phyloP scores from a whole-genome alignment of 176 grass and related monocot genomes.

The Juncus effusus region DNA sequence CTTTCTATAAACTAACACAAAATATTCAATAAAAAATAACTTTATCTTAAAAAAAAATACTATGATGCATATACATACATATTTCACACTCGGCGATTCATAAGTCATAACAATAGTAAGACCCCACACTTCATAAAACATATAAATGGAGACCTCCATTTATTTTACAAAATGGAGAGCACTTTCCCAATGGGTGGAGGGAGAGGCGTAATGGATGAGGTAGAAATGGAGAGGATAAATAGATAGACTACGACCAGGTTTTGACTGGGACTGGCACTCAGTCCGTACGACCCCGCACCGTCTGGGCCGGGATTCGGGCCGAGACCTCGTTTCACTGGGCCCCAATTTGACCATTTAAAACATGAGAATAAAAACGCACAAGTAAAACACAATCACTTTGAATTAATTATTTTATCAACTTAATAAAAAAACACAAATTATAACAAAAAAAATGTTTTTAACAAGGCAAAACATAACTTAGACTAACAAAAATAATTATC shows the following conservation, averaged over 20 bases:
- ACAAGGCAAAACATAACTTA: too few species aligned
- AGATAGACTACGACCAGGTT: conserved; percentile 6
- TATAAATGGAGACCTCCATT: background rate
- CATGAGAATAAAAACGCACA: background rate
- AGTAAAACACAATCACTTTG: too few species aligned
- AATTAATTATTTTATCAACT: background rate
- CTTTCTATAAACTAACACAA: too few species aligned
- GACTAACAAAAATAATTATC: too few species aligned
- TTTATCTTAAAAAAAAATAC: too few species aligned
- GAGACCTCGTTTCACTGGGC: background rate
- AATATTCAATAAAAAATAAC: too few species aligned
- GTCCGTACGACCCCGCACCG: background rate
- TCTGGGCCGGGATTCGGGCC: conserved; percentile 14
- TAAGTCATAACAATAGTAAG: too few species aligned
- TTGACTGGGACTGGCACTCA: background rate
- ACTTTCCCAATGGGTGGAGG: background rate
- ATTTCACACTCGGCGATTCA: too few species aligned
- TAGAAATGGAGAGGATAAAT: background rate
- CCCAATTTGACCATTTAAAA: background rate
- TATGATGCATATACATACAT: too few species aligned
- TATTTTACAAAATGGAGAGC: background rate
- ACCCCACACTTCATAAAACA: too few species aligned
- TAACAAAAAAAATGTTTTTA: background rate
- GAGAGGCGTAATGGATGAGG: conserved; percentile 5
- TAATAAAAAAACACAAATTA: background rate